Percentiles rank a stretch among this genome's conserved stretches.
Evolutionary conservation across 1,284 basidiomycete genomes (phyloP).

Genomic region (Trametes versicolor): DNA sequence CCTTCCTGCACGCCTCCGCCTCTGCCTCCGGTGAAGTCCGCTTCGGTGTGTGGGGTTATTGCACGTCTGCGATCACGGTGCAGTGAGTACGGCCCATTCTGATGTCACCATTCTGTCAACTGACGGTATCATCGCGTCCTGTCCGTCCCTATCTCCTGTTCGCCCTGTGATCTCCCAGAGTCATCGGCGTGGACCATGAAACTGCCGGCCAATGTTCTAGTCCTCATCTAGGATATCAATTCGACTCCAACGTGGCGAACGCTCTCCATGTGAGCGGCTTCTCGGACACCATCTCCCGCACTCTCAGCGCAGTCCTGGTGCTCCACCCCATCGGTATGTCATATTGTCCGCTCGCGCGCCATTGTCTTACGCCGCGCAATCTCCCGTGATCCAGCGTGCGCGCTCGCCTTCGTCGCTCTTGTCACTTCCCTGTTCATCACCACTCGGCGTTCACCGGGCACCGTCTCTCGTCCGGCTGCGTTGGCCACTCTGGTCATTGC

Average conservation of each 20-base stretch:
- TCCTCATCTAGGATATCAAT: constrained; percentile 58
- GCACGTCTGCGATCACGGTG: constrained; percentile 56
- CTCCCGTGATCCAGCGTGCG: constrained; percentile 52
- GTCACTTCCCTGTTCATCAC: constrained; percentile 58
- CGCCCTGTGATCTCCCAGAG: constrained; percentile 43
- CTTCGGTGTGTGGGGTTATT: constrained; percentile 73
- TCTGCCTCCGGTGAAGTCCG: constrained; percentile 50
- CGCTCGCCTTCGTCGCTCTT: constrained; percentile 61
- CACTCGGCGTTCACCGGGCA: constrained; percentile 42
- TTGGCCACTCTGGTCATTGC: constrained; percentile 36
- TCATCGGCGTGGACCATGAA: constrained; percentile 50
- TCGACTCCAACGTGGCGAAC: constrained; percentile 56
- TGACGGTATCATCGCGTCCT: constrained; percentile 32
- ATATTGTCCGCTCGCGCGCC: constrained; percentile 3
- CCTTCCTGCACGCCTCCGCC: constrained; percentile 48
- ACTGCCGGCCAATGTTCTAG: constrained; percentile 55
- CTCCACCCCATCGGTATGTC: constrained; percentile 58
- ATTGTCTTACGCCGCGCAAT: constrained; percentile 18
- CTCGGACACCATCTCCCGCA: constrained; percentile 53
- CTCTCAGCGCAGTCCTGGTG: constrained; percentile 51
- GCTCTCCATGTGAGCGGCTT: constrained; percentile 53
- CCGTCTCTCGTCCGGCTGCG: constrained; percentile 44
- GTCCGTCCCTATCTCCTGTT: constrained; percentile 24
- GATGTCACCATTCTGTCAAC: constrained; percentile 20
- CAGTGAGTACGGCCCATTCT: constrained; percentile 48